Base-by-base conservation (phyloP, 345 rosid genomes). In the Theobroma cacao region DNA sequence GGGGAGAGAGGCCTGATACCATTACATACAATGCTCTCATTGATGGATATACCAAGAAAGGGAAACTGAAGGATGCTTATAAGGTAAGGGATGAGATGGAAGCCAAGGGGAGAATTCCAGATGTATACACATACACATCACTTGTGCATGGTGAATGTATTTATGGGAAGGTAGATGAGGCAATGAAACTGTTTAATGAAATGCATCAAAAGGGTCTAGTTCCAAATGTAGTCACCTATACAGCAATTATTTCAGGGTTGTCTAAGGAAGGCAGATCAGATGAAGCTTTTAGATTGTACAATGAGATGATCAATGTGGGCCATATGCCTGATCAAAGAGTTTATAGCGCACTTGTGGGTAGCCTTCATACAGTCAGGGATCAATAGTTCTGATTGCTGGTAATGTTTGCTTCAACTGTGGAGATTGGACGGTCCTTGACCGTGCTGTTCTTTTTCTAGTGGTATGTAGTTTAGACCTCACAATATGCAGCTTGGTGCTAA, bases 111-210 rank as follows among this genome's bases (percentile, higher is more conserved):
- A 71, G 88, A 74, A 13, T 26, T 52, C 88, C 89, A 7, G 94
- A 95, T 77, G 72, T 74, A 30, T 92, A 89, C 80, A 93, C 98
- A 22, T 91, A 89, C 81, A 86, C 96, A 15, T 91, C 95, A 11
- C 93, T 95, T 59, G 76, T 95, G 56, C 96, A 91, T 0, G 92
- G 96, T 62, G 96, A 95, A 82, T 91, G 96, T 79, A 78, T 85
- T 82, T 82, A 79, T 61, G 96, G 93, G 48, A 83, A 80, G 40
- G 67, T 91, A 69, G 97, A 90, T 10, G 85, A 86, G 65, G 98
- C 96, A n/a, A 31, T 91, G 84, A 84, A 84, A 80, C 86, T 93
- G 34, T 89, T 91, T 69, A 75, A 76, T 34, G 89, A 89, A 87
- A 88, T 90, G 90, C 69, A 82, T 45, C 74, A 28, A 15, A 88